These are phyloP conservation scores for Aspergillus nomiae DNA, from an alignment of 2,329 filamentous ascomycete species.

Conservation along the genomic window DNA sequence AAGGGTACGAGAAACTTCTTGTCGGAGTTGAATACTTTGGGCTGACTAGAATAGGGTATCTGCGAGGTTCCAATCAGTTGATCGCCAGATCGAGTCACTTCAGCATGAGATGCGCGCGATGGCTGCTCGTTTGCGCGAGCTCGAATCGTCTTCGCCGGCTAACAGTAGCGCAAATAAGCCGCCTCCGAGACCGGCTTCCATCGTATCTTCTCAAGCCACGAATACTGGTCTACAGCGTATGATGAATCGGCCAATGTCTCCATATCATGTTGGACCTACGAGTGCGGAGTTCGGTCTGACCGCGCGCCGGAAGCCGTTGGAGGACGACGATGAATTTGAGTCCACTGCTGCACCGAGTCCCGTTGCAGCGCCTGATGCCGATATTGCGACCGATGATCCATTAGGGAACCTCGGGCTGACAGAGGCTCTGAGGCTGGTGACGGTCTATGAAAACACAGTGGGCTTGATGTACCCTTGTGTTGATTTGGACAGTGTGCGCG, in stretches of 20 bases:
- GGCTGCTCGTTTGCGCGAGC: constrained; percentile 29
- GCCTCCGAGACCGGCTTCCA: constrained; percentile 11
- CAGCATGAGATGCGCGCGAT: constrained; percentile 33
- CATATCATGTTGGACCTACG: constrained; percentile 37
- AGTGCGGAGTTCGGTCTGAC: constrained; percentile 39
- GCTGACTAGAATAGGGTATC: constrained; percentile 16
- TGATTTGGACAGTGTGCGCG: constrained; percentile 68
- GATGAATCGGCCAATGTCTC: constrained; percentile 34
- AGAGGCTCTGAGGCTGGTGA: constrained; percentile 75
- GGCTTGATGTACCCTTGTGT: constrained; percentile 87
- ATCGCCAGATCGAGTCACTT: constrained; percentile 29
- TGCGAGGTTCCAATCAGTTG: constrained; percentile 26
- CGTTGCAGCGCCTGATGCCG: constrained; percentile 25
- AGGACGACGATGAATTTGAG: constrained; percentile 21
- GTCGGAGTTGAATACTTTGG: background rate
- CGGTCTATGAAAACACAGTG: constrained; percentile 81
- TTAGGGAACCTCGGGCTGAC: constrained; percentile 72
- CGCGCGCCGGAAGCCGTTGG: constrained; percentile 14
- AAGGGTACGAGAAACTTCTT: constrained; percentile 14
- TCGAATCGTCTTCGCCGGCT: constrained; percentile 25
- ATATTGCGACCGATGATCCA: constrained; percentile 61
- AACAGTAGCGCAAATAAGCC: constrained; percentile 10
- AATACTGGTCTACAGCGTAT: constrained; percentile 29
- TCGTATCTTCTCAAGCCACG: constrained; percentile 14
- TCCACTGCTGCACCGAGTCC: constrained; percentile 24